Percentiles rank a stretch among this genome's conserved stretches.
Conservation (phyloP, 2,329 filamentous ascomycete genomes). For the Neonectria ditissima region DNA sequence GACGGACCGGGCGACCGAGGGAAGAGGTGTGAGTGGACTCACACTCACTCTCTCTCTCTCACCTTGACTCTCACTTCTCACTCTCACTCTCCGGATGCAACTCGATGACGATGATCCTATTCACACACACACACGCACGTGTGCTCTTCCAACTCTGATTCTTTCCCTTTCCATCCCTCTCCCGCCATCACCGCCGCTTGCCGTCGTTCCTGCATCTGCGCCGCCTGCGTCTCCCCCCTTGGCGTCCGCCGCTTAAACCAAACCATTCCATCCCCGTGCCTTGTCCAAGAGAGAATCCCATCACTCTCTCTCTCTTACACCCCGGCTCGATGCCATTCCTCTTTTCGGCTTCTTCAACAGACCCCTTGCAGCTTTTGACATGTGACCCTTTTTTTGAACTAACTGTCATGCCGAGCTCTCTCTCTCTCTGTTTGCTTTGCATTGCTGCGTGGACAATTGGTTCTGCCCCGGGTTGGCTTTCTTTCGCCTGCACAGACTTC, state of each 20-base stretch:
- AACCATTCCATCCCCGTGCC: too few species aligned
- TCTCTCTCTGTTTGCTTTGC: background rate
- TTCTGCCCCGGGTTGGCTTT: slow-evolving; percentile 6
- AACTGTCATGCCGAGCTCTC: background rate
- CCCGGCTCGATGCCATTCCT: slow-evolving; percentile 4
- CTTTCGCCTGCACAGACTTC: slow-evolving; percentile 8
- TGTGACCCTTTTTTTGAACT: background rate
- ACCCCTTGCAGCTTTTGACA: slow-evolving; percentile 22
- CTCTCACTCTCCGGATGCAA: background rate
- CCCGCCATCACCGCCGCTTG: background rate
- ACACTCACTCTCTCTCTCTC: too few species aligned
- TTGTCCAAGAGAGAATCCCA: slow-evolving; percentile 15
- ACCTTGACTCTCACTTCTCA: too few species aligned
- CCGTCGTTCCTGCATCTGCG: slow-evolving; percentile 25
- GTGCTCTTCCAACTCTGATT: background rate
- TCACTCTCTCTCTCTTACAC: slow-evolving; percentile 15
- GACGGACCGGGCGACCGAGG: slow-evolving; percentile 21
- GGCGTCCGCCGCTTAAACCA: slow-evolving; percentile 8
- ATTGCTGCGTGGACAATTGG: background rate
- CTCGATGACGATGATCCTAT: slow-evolving; percentile 14
- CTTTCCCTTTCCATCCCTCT: too few species aligned
- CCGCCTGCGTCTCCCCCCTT: slow-evolving; percentile 24
- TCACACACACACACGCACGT: background rate
- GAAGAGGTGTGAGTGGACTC: background rate
- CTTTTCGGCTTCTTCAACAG: slow-evolving; percentile 25